A percentile compares a stretch with the other conserved stretches of the same genome.
Evolutionary conservation across 208 protist genomes (phyloP).

Genomic region (Wallacemonas sp.): DNA sequence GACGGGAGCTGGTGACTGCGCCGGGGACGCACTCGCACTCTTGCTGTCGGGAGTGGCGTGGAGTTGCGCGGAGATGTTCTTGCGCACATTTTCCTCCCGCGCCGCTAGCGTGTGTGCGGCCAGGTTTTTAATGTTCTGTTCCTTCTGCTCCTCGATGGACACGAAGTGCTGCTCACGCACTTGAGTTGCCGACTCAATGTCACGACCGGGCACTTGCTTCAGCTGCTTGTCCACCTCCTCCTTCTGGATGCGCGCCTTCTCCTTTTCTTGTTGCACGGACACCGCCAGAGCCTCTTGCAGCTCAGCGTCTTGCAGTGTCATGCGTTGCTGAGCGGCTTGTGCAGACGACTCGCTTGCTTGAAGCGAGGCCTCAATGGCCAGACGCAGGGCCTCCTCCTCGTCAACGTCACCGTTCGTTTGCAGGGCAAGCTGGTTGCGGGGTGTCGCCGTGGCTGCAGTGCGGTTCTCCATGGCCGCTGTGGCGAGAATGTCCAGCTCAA

Average conservation of each 20-base stretch:
- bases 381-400: conserved; percentile 72
- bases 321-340: neutral
- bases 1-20: neutral
- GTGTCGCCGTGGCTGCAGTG: neutral
- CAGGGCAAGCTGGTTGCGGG: conserved; percentile 15
- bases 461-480: conserved; percentile 24
- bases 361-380: conserved; percentile 75
- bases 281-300: conserved; percentile 65
- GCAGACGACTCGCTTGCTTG: conserved; percentile 23
- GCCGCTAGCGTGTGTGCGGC: conserved; percentile 38
- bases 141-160: conserved; percentile 45
- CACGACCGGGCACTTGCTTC: conserved; percentile 7
- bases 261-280: conserved; percentile 50
- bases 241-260: conserved; percentile 11
- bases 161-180: conserved; percentile 32
- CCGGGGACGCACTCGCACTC: neutral
- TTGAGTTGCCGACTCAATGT: conserved; percentile 2
- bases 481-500: conserved; percentile 89
- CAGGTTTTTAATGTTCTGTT: conserved; percentile 48
- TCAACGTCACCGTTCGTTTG: conserved; percentile 50
- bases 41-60: neutral
- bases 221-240: conserved; percentile 25
- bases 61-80: conserved; percentile 23
- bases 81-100: conserved; percentile 36
- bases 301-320: conserved; percentile 67